Base-by-base conservation (phyloP, 129 eudicot genomes). In the Centaurea solstitialis region DNA sequence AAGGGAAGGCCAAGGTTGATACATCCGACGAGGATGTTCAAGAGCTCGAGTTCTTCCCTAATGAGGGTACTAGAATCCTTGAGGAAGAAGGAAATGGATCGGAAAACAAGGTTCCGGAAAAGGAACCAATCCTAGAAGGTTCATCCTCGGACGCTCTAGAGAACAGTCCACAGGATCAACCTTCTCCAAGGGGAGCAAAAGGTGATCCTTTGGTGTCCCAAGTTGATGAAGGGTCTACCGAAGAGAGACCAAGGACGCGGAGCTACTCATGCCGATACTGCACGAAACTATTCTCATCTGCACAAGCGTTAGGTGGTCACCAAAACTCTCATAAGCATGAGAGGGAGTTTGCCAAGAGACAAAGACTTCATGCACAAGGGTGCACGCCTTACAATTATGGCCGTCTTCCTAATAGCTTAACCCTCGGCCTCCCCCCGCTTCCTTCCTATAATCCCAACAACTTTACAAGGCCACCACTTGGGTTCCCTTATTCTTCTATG, bases 301-400 rank as follows among this genome's bases (percentile, higher is more conserved):
- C 91, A 3, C 96, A 91, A 4, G 92, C 91, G n/a, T 47, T 91
- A 53, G 96, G 96, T 8, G 93, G 93, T 57, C 96, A 91, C 80
- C 96, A 91, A 35, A 91, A 91, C 70, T 85, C 87, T 4, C 96
- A 85, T 35, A 91, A 81, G 38, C 83, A 82, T 9, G 91, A 79
- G 79, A 68, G 93, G 3, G 87, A 86, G 17, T 47, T 61, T 43
- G 87, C 85, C 68, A 88, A 91, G 35, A 84, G 84, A 76, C 86
- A 69, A 26, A 74, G 50, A 75, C 30, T 7, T 41, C 22, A 15
- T 7, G 47, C 47, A 17, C 21, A 50, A 15, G 59, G 39, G 50
- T 3, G 13, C 68, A 1, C 30, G 72, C 72, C 12, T 57, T 38
- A 50, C 66, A 20, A 20, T n/a, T 69, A 69, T 17, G 15, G 22